phyloP scores from a whole-genome alignment of 2,329 filamentous ascomycete genomes.

The Pyrenochaeta sp. region DNA sequence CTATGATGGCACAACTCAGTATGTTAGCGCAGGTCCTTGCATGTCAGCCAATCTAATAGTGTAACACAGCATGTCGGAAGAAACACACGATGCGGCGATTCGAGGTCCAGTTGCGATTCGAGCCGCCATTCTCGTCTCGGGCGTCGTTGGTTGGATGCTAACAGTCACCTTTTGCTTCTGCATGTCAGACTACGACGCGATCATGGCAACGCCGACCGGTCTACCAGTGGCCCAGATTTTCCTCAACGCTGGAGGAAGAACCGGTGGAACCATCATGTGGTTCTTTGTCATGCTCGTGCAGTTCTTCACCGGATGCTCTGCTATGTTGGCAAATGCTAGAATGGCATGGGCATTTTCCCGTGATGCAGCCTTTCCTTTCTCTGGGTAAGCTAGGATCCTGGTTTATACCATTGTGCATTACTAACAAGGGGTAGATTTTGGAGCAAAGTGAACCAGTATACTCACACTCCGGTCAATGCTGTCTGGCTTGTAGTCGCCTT shows the following conservation, averaged over 20 bases:
- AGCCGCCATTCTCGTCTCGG: slow-evolving; percentile 66
- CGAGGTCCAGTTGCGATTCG: slow-evolving; percentile 67
- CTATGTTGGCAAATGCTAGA: slow-evolving; percentile 69
- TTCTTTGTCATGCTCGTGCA: slow-evolving; percentile 69
- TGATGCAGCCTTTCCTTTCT: slow-evolving; percentile 68
- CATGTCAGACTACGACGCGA: slow-evolving; percentile 63
- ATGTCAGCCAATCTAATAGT: slow-evolving; percentile 32
- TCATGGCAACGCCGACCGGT: slow-evolving; percentile 65
- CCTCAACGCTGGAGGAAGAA: slow-evolving; percentile 65
- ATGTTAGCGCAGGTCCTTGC: slow-evolving; percentile 34
- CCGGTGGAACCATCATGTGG: slow-evolving; percentile 67
- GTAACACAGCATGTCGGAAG: slow-evolving; percentile 66
- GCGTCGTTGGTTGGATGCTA: slow-evolving; percentile 66
- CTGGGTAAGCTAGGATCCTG: slow-evolving; percentile 50
- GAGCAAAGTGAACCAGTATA: slow-evolving; percentile 60
- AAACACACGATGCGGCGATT: slow-evolving; percentile 69
- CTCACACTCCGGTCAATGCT: slow-evolving; percentile 67
- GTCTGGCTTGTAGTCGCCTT: slow-evolving; percentile 70
- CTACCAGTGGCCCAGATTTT: slow-evolving; percentile 66
- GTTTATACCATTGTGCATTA: slow-evolving; percentile 6
- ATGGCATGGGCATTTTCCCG: slow-evolving; percentile 69
- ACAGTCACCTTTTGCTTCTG: slow-evolving; percentile 71
- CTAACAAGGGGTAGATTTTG: slow-evolving; percentile 54
- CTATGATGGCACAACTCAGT: slow-evolving; percentile 72
- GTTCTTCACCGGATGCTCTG: slow-evolving; percentile 69